Evolutionary conservation across 2,329 filamentous ascomycete species (phyloP).

Genomic region (Fusarium anthophilum): DNA sequence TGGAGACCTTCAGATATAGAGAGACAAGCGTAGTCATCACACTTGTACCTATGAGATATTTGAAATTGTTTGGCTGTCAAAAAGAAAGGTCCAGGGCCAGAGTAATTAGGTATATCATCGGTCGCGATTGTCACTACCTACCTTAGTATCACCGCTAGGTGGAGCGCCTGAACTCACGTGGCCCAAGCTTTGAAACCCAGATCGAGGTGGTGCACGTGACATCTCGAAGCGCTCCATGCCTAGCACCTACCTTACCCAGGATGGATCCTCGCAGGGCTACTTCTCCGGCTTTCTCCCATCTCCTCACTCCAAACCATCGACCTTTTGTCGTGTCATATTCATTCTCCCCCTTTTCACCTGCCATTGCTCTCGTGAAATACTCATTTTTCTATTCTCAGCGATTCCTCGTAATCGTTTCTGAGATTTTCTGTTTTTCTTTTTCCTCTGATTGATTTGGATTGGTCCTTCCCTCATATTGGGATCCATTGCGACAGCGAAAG

Average conservation of each 20-base stretch:
- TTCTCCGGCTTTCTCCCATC: constrained; percentile 42
- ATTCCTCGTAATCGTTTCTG: constrained; percentile 25
- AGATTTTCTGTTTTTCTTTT: constrained; percentile 21
- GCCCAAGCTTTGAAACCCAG: constrained; percentile 18
- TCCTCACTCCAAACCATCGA: constrained; percentile 32
- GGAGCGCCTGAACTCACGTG: background rate
- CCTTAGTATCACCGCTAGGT: background rate
- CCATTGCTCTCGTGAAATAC: constrained; percentile 32
- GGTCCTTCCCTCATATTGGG: constrained; percentile 23
- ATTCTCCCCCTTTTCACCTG: constrained; percentile 28
- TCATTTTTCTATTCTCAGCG: constrained; percentile 34
- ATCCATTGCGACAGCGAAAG: constrained; percentile 34
- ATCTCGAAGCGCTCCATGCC: constrained; percentile 1
- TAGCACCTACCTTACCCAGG: background rate
- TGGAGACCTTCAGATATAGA: background rate
- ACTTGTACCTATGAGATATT: background rate
- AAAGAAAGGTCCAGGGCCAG: background rate
- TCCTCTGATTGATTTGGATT: constrained; percentile 26
- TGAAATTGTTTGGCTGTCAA: background rate
- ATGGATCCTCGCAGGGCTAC: constrained; percentile 31
- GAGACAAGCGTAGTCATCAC: background rate
- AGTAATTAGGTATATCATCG: background rate
- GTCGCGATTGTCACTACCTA: background rate
- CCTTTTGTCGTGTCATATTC: constrained; percentile 41
- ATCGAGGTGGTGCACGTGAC: constrained; percentile 24